phyloP scores from a whole-genome alignment of 2,329 filamentous ascomycete genomes.

The Aureobasidium sp. region DNA sequence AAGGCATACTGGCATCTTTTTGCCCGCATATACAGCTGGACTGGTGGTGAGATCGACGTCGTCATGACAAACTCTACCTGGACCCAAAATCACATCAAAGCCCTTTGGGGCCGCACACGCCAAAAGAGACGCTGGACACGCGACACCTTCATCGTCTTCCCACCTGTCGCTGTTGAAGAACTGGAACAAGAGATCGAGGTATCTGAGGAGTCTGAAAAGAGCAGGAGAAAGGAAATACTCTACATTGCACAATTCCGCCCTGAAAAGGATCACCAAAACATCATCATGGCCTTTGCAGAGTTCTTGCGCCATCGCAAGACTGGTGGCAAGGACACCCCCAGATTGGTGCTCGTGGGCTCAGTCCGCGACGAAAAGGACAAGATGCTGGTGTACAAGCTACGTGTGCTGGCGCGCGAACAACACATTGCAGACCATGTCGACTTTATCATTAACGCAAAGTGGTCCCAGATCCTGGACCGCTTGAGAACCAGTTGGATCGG shows the following conservation, averaged over 20 bases:
- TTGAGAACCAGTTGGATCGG: conserved; percentile 71
- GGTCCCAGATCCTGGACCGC: conserved; percentile 78
- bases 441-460: conserved; percentile 84
- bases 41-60: conserved; percentile 78
- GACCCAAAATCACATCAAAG: conserved; percentile 78
- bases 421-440: conserved; percentile 75
- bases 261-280: conserved; percentile 89
- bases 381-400: conserved; percentile 79
- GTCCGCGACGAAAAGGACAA: conserved; percentile 80
- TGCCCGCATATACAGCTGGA: conserved; percentile 71
- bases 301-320: conserved; percentile 31
- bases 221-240: conserved; percentile 65
- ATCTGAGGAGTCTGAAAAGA: conserved; percentile 59
- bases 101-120: conserved; percentile 62
- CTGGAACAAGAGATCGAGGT: conserved; percentile 69
- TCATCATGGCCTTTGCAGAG: conserved; percentile 79
- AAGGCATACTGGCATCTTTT: conserved; percentile 81
- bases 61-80: conserved; percentile 98
- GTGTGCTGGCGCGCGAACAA: conserved; percentile 79
- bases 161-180: conserved; percentile 83
- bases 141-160: conserved; percentile 73
- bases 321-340: conserved; percentile 37
- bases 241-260: conserved; percentile 98
- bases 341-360: conserved; percentile 79
- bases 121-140: conserved; percentile 39